A percentile compares a stretch with the other conserved stretches of the same genome.
Conservation (phyloP, 2,329 filamentous ascomycete species). For the Penicillium sclerotiorum region DNA sequence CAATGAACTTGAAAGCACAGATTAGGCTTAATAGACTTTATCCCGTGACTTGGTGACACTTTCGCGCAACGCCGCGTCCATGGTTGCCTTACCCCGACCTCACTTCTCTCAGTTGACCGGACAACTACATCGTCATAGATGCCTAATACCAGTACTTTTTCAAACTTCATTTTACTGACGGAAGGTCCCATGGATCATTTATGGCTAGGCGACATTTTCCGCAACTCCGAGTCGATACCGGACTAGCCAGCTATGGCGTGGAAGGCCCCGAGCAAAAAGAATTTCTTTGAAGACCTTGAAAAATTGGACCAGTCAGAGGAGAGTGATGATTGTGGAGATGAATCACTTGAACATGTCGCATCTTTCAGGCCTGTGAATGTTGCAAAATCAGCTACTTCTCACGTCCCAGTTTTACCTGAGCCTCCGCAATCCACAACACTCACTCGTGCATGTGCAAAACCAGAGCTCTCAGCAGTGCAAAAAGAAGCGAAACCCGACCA, state of each 20-base stretch:
- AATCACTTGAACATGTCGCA: conserved; percentile 14
- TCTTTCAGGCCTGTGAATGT: conserved; percentile 4
- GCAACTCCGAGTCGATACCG: conserved; percentile 13
- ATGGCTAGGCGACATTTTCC: conserved; percentile 21
- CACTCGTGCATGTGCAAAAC: conserved; percentile 13
- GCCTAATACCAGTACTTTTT: conserved; percentile 4
- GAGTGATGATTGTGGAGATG: conserved; percentile 25
- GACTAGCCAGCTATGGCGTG: conserved; percentile 25
- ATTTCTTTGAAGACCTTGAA: conserved; percentile 42
- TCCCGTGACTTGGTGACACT: conserved; percentile 40
- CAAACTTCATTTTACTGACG: no score
- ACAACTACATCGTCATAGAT: background rate
- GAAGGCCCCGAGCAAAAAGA: conserved; percentile 29
- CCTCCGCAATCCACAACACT: conserved; percentile 4
- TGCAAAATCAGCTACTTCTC: background rate
- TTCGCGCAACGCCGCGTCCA: conserved; percentile 31
- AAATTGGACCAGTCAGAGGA: conserved; percentile 32
- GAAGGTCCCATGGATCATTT: conserved; percentile 14
- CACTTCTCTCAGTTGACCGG: conserved; percentile 6
- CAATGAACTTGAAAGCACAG: no score
- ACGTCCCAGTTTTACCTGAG: background rate
- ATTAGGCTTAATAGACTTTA: conserved; percentile 24
- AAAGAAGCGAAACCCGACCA: background rate
- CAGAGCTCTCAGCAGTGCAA: conserved; percentile 6
- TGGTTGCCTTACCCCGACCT: conserved; percentile 21